Percentiles rank a stretch among this genome's conserved stretches.
Conservation (phyloP, 345 rosid species). For the Acer campestre region DNA sequence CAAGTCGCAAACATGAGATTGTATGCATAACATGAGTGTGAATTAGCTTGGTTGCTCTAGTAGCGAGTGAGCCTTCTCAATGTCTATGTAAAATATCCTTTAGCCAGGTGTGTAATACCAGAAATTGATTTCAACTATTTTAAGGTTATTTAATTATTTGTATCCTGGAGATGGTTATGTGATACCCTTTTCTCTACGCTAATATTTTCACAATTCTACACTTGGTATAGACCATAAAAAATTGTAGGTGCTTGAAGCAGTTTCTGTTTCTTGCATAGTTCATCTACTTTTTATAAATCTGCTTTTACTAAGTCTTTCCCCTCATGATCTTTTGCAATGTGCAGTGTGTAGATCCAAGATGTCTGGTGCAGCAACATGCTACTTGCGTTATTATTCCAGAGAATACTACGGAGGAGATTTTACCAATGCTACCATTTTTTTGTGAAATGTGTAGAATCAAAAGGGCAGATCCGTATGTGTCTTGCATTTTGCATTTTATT, state of each 20-base stretch:
- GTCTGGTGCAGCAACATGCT: conserved; percentile 41
- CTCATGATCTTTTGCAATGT: conserved; percentile 13
- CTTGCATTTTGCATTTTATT: conserved; percentile 1
- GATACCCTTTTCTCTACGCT: not conserved
- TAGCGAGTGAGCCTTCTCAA: not conserved
- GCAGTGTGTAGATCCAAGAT: conserved; percentile 43
- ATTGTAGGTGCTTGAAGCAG: not conserved
- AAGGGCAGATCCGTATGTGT: conserved; percentile 50
- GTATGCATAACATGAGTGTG: not conserved
- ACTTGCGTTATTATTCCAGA: conserved; percentile 37
- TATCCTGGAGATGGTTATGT: not conserved
- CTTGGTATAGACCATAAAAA: not conserved
- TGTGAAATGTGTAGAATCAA: conserved; percentile 44
- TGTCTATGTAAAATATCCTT: not conserved
- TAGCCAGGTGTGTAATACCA: not conserved
- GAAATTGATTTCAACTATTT: too few relatives aligned
- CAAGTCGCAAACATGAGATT: not conserved
- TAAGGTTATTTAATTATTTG: not conserved
- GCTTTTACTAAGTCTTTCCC: not conserved
- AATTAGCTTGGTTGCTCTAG: not conserved
- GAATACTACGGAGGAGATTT: conserved; percentile 28
- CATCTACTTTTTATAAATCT: conserved; percentile 2
- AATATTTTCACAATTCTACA: not conserved
- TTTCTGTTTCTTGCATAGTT: not conserved
- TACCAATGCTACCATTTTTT: conserved; percentile 27